These are phyloP conservation scores for Solanum lycopersicoides DNA, from an alignment of 257 asterid species.

Conservation along the genomic window DNA sequence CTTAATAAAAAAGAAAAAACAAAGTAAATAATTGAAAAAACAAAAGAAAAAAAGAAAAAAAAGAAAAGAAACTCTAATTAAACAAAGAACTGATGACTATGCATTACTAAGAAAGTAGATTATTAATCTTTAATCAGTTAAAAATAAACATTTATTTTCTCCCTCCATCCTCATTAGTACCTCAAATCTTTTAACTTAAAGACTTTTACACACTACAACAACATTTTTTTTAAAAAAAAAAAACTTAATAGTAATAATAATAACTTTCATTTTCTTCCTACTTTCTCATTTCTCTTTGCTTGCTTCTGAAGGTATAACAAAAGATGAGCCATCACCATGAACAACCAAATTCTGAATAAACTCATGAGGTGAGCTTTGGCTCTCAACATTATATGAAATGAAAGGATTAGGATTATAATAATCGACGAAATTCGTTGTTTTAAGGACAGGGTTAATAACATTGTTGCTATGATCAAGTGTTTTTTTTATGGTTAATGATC, in stretches of 20 bases:
- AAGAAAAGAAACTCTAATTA: background rate
- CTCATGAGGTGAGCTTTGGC: constrained; percentile 23
- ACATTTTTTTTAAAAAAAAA: background rate
- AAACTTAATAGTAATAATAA: background rate
- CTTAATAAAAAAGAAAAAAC: background rate
- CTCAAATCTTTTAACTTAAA: background rate
- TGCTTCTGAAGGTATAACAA: constrained; percentile 50
- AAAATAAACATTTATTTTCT: background rate
- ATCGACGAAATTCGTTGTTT: constrained; percentile 20
- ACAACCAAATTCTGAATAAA: constrained; percentile 38
- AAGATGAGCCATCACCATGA: constrained; percentile 56
- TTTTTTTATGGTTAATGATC: constrained; percentile 19
- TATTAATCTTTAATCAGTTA: background rate
- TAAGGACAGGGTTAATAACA: background rate
- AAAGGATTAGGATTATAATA: constrained; percentile 26
- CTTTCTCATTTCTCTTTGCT: constrained; percentile 40
- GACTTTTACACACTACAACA: background rate
- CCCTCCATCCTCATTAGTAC: background rate
- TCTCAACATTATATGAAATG: constrained; percentile 17
- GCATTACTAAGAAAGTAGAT: background rate
- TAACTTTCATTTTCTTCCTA: background rate
- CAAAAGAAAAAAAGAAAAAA: background rate
- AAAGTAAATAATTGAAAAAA: background rate
- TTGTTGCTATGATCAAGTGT: background rate
- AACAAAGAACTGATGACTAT: background rate